A percentile compares a stretch with the other conserved stretches of the same genome.
phyloP scores from a whole-genome alignment of 2,329 filamentous ascomycete genomes.

The Fonsecaea nubica region DNA sequence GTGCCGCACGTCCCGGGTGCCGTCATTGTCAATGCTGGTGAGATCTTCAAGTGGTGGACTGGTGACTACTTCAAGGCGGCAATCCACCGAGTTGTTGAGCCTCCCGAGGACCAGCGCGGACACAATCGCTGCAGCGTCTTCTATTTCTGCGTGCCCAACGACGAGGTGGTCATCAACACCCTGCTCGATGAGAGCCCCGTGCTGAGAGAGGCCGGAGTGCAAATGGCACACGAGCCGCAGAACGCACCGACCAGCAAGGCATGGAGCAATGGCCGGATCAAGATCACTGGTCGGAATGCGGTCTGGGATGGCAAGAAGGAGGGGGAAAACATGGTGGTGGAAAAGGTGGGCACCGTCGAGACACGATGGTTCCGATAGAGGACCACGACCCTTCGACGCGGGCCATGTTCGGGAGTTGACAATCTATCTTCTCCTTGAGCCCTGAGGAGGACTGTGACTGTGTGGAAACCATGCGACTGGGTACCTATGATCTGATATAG shows the following conservation, averaged over 20 bases:
- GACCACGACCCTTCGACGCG: neutral
- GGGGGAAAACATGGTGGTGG: conserved; percentile 1
- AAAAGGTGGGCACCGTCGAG: conserved; percentile 16
- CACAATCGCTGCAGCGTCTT: conserved; percentile 27
- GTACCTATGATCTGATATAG: no score
- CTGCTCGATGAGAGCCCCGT: conserved; percentile 24
- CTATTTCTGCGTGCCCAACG: conserved; percentile 46
- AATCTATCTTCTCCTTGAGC: no score
- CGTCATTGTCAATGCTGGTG: conserved; percentile 60
- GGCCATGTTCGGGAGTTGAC: neutral
- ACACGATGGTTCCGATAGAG: conserved; percentile 21
- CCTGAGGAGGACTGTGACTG: no score
- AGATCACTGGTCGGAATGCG: conserved; percentile 14
- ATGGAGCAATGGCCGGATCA: conserved; percentile 24
- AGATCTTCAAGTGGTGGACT: conserved; percentile 58
- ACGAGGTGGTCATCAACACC: conserved; percentile 47
- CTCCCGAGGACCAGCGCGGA: conserved; percentile 19
- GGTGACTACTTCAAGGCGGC: conserved; percentile 49
- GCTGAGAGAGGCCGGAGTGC: conserved; percentile 8
- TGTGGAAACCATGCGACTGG: no score
- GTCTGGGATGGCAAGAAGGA: conserved; percentile 11
- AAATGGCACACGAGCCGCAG: conserved; percentile 5
- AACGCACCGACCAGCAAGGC: conserved; percentile 22
- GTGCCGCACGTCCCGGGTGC: conserved; percentile 58
- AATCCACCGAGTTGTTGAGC: conserved; percentile 24